A percentile compares a stretch with the other conserved stretches of the same genome.
These are phyloP conservation scores for Cyberlindnera misumaiensis DNA, from an alignment of 805 yeast species.

Conservation along the genomic window DNA sequence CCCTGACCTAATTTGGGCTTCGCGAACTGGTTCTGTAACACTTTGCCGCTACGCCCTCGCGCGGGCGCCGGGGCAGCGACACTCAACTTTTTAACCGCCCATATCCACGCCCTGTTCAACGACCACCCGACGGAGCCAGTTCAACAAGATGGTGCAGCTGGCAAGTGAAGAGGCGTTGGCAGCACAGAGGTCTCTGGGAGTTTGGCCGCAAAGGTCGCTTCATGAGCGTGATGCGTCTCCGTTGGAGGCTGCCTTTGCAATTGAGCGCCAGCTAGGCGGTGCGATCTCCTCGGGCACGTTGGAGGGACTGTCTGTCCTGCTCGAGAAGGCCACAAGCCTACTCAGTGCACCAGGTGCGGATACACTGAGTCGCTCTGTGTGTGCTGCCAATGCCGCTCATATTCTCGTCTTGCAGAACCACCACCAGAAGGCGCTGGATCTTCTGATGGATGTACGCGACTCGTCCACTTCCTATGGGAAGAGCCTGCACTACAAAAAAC, in stretches of 20 bases:
- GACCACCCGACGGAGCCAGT: too few species aligned
- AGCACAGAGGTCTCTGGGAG: neutral
- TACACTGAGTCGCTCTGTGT: too few species aligned
- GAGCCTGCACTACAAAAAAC: slow-evolving; percentile 10
- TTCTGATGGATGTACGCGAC: neutral
- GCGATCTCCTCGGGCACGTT: too few species aligned
- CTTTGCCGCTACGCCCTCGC: too few species aligned
- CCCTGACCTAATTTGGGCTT: neutral
- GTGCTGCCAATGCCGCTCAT: neutral
- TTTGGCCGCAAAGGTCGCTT: slow-evolving; percentile 2
- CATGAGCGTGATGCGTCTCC: neutral
- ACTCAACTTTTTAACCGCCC: too few species aligned
- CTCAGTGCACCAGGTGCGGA: too few species aligned
- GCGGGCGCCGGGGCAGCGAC: too few species aligned
- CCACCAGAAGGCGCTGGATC: neutral
- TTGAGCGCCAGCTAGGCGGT: neutral
- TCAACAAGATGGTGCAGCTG: neutral
- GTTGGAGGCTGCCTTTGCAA: neutral
- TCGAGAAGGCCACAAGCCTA: neutral
- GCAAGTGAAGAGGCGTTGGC: neutral
- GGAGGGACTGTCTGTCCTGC: too few species aligned
- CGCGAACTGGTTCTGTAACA: too few species aligned
- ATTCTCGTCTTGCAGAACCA: neutral
- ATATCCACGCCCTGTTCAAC: too few species aligned
- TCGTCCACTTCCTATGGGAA: neutral